Evolutionary conservation across 331 rosid genomes (phyloP).

Genomic region (Ulmus americana): DNA sequence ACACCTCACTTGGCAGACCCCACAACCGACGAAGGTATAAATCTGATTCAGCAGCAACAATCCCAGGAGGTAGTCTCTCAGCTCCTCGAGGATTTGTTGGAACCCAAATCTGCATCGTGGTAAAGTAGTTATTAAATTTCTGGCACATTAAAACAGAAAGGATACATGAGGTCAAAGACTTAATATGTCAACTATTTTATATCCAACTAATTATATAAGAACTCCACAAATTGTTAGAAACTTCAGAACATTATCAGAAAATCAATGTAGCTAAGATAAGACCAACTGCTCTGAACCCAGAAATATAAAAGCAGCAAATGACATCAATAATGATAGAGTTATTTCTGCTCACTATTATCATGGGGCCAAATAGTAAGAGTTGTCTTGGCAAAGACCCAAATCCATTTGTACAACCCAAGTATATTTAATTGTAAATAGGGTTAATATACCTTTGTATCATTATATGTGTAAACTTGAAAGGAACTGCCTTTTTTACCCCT

Average conservation of each 20-base stretch:
- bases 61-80: constrained; percentile 74
- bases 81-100: constrained; percentile 88
- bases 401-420: neutral
- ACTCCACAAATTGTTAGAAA: too few relatives aligned
- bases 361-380: neutral
- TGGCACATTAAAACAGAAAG: constrained; percentile 21
- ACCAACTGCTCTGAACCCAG: too few relatives aligned
- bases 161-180: too few relatives aligned
- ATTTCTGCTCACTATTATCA: constrained; percentile 6
- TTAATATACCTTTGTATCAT: constrained; percentile 46
- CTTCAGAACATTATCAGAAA: too few relatives aligned
- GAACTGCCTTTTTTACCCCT: constrained; percentile 33
- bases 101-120: constrained; percentile 67
- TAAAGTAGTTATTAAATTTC: constrained; percentile 19
- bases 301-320: too few relatives aligned
- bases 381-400: neutral
- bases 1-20: constrained; percentile 75
- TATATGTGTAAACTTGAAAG: constrained; percentile 12
- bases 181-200: too few relatives aligned
- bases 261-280: too few relatives aligned
- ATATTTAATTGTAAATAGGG: neutral
- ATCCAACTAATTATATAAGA: too few relatives aligned
- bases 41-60: constrained; percentile 68
- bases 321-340: neutral
- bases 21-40: constrained; percentile 67